Evolutionary conservation across 768 basidiomycete species (phyloP).

Genomic region (Neoboletus subvelutipes): DNA sequence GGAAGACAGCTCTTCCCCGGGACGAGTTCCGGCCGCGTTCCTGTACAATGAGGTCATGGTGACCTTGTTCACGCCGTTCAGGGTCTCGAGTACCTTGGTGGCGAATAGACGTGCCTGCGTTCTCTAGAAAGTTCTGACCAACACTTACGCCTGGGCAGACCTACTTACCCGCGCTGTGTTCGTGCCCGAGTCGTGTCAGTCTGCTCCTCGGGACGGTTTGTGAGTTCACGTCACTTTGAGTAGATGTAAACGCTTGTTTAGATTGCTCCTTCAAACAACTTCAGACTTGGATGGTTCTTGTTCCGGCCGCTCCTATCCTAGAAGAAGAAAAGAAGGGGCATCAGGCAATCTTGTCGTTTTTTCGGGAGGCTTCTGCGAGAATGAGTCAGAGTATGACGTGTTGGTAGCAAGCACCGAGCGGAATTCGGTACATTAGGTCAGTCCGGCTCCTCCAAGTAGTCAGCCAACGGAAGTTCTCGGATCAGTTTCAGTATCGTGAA

Average conservation of each 20-base stretch:
- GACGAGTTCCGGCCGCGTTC: neutral
- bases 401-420: slow-evolving; percentile 3
- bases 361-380: slow-evolving; percentile 12
- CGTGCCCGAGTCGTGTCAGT: neutral
- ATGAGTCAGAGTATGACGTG: slow-evolving; percentile 8
- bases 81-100: neutral
- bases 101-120: too few species aligned
- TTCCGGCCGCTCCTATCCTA: slow-evolving; percentile 14
- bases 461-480: slow-evolving; percentile 17
- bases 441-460: neutral
- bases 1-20: neutral
- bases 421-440: neutral
- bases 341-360: slow-evolving; percentile 2
- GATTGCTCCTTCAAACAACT: slow-evolving; percentile 2
- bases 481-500: slow-evolving; percentile 5
- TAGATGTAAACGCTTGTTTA: neutral
- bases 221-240: neutral
- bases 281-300: slow-evolving; percentile 12
- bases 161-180: neutral
- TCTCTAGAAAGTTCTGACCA: neutral
- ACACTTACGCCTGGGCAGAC: neutral
- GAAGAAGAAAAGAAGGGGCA: neutral
- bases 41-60: neutral
- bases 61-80: neutral
- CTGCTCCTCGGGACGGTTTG: neutral